A percentile compares a stretch with the other conserved stretches of the same genome.
These are phyloP conservation scores for Phaeomoniella chlamydospora DNA, from an alignment of 2,329 filamentous ascomycete genomes.

Conservation along the genomic window DNA sequence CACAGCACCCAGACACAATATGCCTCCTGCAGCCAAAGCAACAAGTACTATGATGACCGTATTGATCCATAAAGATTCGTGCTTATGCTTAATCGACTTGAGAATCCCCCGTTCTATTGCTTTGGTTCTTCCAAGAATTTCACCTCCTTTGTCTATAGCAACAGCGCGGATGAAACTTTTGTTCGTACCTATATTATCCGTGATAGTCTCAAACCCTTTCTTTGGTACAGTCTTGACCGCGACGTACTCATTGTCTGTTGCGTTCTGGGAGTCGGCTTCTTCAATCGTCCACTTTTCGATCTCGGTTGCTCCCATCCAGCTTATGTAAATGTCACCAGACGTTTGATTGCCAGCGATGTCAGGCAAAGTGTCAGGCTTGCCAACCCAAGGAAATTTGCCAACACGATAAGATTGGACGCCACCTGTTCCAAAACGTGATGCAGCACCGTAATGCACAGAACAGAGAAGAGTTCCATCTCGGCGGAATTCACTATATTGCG, in stretches of 20 bases:
- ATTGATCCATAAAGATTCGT: background rate
- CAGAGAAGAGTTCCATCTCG: conserved; percentile 5
- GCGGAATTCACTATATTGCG: conserved; percentile 29
- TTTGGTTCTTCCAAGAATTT: background rate
- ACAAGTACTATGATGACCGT: background rate
- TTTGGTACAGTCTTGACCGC: background rate
- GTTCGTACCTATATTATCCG: background rate
- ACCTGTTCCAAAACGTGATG: background rate
- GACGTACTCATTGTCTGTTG: background rate
- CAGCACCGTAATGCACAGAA: background rate
- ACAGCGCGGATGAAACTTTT: background rate
- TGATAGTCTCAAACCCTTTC: conserved; percentile 1
- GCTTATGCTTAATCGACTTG: background rate
- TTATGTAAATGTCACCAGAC: conserved; percentile 17
- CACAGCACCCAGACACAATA: background rate
- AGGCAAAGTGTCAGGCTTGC: conserved; percentile 7
- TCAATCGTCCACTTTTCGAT: conserved; percentile 21
- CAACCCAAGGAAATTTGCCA: conserved; percentile 10
- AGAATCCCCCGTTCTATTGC: background rate
- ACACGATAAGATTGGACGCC: conserved; percentile 9
- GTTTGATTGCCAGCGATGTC: conserved; percentile 8
- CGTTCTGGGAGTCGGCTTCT: background rate
- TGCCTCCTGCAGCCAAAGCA: too few relatives aligned
- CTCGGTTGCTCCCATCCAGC: conserved; percentile 24
- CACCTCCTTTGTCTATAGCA: background rate